These are phyloP conservation scores for Paramecium sonneborni DNA, from an alignment of 73 alveolate genomes.

Conservation along the genomic window DNA sequence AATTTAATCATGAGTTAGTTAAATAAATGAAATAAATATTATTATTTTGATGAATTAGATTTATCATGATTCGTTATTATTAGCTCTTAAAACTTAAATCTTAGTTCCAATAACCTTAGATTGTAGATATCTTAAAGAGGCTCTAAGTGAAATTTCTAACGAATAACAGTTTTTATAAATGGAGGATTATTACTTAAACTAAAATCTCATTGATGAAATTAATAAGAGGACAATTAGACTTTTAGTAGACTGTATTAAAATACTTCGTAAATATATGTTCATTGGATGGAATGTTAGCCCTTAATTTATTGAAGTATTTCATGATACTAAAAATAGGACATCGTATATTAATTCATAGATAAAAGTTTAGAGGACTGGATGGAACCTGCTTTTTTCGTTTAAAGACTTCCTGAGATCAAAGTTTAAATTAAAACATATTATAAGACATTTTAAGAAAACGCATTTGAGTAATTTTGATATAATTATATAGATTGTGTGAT, in stretches of 20 bases:
- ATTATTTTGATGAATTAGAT: background rate
- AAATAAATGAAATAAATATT: constrained; percentile 16
- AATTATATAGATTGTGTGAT: background rate
- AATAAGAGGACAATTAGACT: background rate
- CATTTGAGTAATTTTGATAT: constrained; percentile 4
- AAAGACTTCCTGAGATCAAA: background rate
- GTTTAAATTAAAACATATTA: background rate
- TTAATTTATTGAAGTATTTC: background rate
- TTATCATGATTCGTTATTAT: background rate
- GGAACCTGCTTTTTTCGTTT: background rate
- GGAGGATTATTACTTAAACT: background rate
- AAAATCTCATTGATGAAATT: background rate
- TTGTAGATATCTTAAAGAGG: background rate
- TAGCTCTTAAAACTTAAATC: background rate
- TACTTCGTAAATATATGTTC: background rate
- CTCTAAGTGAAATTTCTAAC: background rate
- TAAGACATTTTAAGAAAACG: constrained; percentile 29
- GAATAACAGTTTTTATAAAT: background rate
- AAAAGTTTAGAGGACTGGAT: background rate
- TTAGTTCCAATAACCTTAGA: constrained; percentile 14
- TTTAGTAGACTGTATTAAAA: background rate
- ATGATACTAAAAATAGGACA: background rate
- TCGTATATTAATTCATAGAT: background rate
- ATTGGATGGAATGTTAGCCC: background rate
- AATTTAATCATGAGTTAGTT: constrained; percentile 54